Percentiles rank a stretch among this genome's conserved stretches.
phyloP scores from a whole-genome alignment of 352 stramenopile species.

The Globisporangium acanthophoron region DNA sequence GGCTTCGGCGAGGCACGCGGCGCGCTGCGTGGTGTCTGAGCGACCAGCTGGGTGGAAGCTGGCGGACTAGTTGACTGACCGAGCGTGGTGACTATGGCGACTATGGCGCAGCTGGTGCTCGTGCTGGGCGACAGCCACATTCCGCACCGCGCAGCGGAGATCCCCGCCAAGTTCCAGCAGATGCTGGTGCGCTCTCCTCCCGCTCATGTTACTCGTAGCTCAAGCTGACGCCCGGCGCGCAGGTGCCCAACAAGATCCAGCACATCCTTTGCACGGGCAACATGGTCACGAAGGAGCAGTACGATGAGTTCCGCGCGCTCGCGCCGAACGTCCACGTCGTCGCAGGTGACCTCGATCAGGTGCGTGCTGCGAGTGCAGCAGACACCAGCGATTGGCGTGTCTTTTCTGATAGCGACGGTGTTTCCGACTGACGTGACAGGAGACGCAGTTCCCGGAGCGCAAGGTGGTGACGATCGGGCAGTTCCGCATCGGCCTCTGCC shows the following conservation, averaged over 20 bases:
- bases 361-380: constrained; percentile 9
- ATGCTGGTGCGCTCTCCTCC: constrained; percentile 50
- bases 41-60: not conserved
- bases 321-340: constrained; percentile 96
- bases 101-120: constrained; percentile 88
- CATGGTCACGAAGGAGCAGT: constrained; percentile 93
- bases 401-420: too few species aligned
- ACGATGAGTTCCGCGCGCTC: constrained; percentile 93
- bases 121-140: constrained; percentile 97
- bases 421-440: constrained; percentile 17
- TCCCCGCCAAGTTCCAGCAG: constrained; percentile 97
- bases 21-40: not conserved
- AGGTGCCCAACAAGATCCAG: constrained; percentile 98
- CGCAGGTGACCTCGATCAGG: constrained; percentile 93
- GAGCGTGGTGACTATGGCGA: not conserved
- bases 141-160: constrained; percentile 89
- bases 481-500: constrained; percentile 96
- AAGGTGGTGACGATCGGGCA: constrained; percentile 95
- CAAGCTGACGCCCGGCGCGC: not conserved
- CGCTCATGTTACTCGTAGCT: too few species aligned
- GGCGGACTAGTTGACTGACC: not conserved
- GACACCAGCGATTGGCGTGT: not conserved
- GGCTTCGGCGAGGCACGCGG: constrained; percentile 53
- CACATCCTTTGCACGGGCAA: constrained; percentile 99
- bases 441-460: constrained; percentile 88